A percentile compares a stretch with the other conserved stretches of the same genome.
Evolutionary conservation across 2,329 filamentous ascomycete species (phyloP).

Genomic region (Clonostachys rosea): DNA sequence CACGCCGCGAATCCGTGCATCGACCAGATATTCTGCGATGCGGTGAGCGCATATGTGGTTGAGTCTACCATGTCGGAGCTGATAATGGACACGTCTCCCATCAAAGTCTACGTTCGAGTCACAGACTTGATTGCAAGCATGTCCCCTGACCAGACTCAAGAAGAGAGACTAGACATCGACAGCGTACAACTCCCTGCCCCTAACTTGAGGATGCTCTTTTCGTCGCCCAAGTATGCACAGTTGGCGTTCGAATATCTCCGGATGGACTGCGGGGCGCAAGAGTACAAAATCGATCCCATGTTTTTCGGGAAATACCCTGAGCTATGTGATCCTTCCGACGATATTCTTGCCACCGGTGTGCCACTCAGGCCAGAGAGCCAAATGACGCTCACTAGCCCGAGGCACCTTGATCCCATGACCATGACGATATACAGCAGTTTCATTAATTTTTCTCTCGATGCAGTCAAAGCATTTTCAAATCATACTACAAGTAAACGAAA

Average conservation of each 20-base stretch:
- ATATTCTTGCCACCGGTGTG: constrained; percentile 17
- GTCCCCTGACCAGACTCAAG: constrained; percentile 3
- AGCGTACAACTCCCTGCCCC: constrained; percentile 12
- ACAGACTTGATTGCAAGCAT: constrained; percentile 21
- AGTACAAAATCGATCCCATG: constrained; percentile 23
- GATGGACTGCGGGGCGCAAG: constrained; percentile 21
- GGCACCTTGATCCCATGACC: constrained; percentile 15
- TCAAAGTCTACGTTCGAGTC: constrained; percentile 18
- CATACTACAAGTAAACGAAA: too few relatives aligned
- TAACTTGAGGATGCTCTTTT: constrained; percentile 12
- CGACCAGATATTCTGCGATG: constrained; percentile 24
- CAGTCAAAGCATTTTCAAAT: constrained; percentile 1
- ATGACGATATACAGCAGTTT: constrained; percentile 23
- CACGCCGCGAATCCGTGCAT: constrained; percentile 21
- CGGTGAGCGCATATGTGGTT: constrained; percentile 22
- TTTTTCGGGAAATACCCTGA: constrained; percentile 23
- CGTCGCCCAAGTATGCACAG: constrained; percentile 12
- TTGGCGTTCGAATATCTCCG: constrained; percentile 17
- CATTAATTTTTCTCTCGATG: constrained; percentile 22
- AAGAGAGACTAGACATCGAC: neutral
- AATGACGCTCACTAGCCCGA: constrained; percentile 19
- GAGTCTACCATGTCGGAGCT: constrained; percentile 19
- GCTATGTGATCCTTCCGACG: constrained; percentile 15
- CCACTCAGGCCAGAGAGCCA: constrained; percentile 18
- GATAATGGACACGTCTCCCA: constrained; percentile 12